Evolutionary conservation across 2,329 filamentous ascomycete species (phyloP).

Genomic region (Plectosphaerella cucumerina): DNA sequence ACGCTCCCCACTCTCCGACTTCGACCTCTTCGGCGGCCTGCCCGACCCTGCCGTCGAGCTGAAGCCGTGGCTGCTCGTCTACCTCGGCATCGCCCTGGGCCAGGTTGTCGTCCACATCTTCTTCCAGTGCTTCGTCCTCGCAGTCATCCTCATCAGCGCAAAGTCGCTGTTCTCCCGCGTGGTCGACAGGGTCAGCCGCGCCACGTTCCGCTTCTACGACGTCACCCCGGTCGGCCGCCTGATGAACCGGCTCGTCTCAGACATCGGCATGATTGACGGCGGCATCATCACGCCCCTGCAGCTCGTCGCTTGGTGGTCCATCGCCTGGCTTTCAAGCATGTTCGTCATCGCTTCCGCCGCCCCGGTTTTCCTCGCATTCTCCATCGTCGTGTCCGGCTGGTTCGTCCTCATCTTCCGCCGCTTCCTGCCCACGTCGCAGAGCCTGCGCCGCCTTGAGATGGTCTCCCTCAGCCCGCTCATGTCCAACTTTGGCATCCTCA

Average conservation of each 20-base stretch:
- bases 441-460: slow-evolving; percentile 80
- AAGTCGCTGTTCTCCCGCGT: slow-evolving; percentile 70
- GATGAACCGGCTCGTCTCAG: slow-evolving; percentile 88
- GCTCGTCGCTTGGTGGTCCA: slow-evolving; percentile 62
- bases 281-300: slow-evolving; percentile 75
- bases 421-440: slow-evolving; percentile 81
- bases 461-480: slow-evolving; percentile 83
- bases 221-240: slow-evolving; percentile 82
- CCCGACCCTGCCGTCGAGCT: slow-evolving; percentile 66
- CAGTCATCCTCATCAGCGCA: slow-evolving; percentile 77
- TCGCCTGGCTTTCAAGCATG: slow-evolving; percentile 70
- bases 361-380: slow-evolving; percentile 70
- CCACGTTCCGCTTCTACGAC: slow-evolving; percentile 88
- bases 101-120: slow-evolving; percentile 57
- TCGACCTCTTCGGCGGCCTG: slow-evolving; percentile 40
- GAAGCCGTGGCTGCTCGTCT: slow-evolving; percentile 68
- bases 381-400: slow-evolving; percentile 58
- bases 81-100: slow-evolving; percentile 59
- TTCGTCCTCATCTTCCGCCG: slow-evolving; percentile 72
- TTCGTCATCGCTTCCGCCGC: slow-evolving; percentile 77
- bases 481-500: slow-evolving; percentile 85
- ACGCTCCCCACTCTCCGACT: neutral
- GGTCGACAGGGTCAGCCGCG: slow-evolving; percentile 68
- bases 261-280: slow-evolving; percentile 86
- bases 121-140: slow-evolving; percentile 63